Evolutionary conservation across 2,329 filamentous ascomycete genomes (phyloP).

Genomic region (Aspergillus pseudoglaucus): DNA sequence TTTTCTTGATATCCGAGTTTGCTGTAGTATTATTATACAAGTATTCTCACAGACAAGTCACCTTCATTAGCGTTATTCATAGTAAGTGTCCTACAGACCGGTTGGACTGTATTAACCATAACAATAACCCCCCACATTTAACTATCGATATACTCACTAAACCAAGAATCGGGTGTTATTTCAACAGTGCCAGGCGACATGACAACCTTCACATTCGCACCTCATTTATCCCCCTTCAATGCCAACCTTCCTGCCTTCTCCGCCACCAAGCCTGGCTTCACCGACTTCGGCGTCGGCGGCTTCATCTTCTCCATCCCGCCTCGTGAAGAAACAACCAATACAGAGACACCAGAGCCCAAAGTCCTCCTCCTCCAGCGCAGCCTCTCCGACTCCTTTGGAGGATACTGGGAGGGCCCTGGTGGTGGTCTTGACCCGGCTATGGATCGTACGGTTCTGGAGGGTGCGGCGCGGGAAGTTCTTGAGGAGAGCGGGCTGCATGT

Average conservation of each 20-base stretch:
- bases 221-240: slow-evolving; percentile 25
- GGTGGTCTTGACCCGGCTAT: slow-evolving; percentile 39
- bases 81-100: too few relatives aligned
- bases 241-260: slow-evolving; percentile 20
- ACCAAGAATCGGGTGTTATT: background rate
- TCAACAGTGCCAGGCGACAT: background rate
- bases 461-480: slow-evolving; percentile 44
- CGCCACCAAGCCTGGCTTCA: slow-evolving; percentile 21
- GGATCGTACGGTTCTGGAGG: slow-evolving; percentile 45
- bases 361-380: slow-evolving; percentile 43
- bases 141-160: too few relatives aligned
- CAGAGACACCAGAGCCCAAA: slow-evolving; percentile 13
- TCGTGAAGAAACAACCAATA: background rate
- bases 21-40: too few relatives aligned
- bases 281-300: slow-evolving; percentile 21
- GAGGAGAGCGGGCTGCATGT: slow-evolving; percentile 49
- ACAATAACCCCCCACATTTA: too few relatives aligned
- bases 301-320: slow-evolving; percentile 21
- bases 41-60: too few relatives aligned
- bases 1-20: too few relatives aligned
- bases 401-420: slow-evolving; percentile 47
- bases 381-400: slow-evolving; percentile 31
- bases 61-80: too few relatives aligned
- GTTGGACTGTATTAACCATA: too few relatives aligned
- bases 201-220: slow-evolving; percentile 16